Percentiles rank a stretch among this genome's conserved stretches.
These are phyloP conservation scores for Fusarium poae DNA, from an alignment of 2,329 filamentous ascomycete genomes.

Conservation along the genomic window DNA sequence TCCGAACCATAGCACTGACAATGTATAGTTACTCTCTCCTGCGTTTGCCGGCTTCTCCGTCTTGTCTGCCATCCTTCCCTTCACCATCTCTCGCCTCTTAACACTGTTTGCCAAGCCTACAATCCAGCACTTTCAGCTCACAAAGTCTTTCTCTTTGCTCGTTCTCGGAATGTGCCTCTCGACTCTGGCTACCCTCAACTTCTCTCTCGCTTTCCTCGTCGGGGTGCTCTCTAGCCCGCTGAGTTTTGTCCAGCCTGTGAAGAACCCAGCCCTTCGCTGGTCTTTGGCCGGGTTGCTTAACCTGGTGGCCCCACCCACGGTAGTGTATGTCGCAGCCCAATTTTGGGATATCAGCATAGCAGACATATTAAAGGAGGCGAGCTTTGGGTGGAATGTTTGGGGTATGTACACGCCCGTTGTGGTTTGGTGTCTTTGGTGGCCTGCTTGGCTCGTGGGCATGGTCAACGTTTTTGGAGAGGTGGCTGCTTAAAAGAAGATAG, in stretches of 20 bases:
- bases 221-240: conserved; percentile 84
- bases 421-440: conserved; percentile 97
- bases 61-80: conserved; percentile 68
- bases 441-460: conserved; percentile 81
- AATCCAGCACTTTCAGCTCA: conserved; percentile 78
- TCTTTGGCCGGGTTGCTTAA: conserved; percentile 67
- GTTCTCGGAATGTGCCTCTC: conserved; percentile 92
- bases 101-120: conserved; percentile 66
- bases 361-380: conserved; percentile 76
- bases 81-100: conserved; percentile 68
- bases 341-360: conserved; percentile 60
- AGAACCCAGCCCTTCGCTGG: conserved; percentile 56
- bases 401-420: conserved; percentile 90
- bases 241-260: conserved; percentile 74
- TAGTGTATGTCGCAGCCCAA: conserved; percentile 63
- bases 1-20: conserved; percentile 10
- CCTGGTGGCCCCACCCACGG: conserved; percentile 71
- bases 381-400: conserved; percentile 90
- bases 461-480: conserved; percentile 64
- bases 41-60: conserved; percentile 70
- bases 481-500: conserved; percentile 28
- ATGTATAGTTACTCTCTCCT: conserved; percentile 66
- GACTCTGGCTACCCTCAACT: conserved; percentile 94
- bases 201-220: conserved; percentile 87
- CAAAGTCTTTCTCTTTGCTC: conserved; percentile 93